Evolutionary conservation across 2,329 filamentous ascomycete genomes (phyloP).

Genomic region (Colletotrichum scovillei): DNA sequence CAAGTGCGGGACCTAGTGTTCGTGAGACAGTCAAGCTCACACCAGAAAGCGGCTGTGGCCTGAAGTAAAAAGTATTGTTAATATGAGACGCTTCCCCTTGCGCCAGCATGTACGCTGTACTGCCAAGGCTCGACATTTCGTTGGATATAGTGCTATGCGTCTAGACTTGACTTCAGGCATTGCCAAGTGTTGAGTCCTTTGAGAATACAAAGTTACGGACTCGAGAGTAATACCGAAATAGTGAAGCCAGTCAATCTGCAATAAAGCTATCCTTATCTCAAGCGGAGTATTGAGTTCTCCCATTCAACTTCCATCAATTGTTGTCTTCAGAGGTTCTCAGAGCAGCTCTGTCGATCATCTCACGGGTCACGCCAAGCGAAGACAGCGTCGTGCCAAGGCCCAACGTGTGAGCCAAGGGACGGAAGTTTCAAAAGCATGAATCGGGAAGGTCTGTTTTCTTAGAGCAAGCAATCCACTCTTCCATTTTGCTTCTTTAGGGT

Average conservation of each 20-base stretch:
- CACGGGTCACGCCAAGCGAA: slow-evolving; percentile 1
- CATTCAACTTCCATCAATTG: too few relatives aligned
- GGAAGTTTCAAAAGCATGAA: slow-evolving; percentile 30
- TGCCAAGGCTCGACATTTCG: slow-evolving; percentile 19
- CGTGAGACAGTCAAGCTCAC: not conserved
- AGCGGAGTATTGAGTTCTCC: too few relatives aligned
- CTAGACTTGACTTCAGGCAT: not conserved
- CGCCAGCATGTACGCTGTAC: not conserved
- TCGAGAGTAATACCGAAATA: not conserved
- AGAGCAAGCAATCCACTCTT: not conserved
- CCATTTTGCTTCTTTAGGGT: not conserved
- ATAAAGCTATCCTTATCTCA: too few relatives aligned
- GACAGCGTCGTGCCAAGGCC: slow-evolving; percentile 14
- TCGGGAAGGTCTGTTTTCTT: slow-evolving; percentile 6
- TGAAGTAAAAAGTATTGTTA: slow-evolving; percentile 7
- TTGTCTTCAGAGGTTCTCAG: not conserved
- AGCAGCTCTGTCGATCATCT: not conserved
- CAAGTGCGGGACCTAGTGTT: not conserved
- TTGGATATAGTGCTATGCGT: slow-evolving; percentile 12
- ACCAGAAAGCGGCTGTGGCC: not conserved
- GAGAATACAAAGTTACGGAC: not conserved
- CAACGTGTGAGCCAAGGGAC: slow-evolving; percentile 27
- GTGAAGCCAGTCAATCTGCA: not conserved
- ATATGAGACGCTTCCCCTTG: slow-evolving; percentile 25
- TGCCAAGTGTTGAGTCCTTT: not conserved